Evolutionary conservation across 2,329 filamentous ascomycete genomes (phyloP).

Genomic region (Huntiella decipiens): DNA sequence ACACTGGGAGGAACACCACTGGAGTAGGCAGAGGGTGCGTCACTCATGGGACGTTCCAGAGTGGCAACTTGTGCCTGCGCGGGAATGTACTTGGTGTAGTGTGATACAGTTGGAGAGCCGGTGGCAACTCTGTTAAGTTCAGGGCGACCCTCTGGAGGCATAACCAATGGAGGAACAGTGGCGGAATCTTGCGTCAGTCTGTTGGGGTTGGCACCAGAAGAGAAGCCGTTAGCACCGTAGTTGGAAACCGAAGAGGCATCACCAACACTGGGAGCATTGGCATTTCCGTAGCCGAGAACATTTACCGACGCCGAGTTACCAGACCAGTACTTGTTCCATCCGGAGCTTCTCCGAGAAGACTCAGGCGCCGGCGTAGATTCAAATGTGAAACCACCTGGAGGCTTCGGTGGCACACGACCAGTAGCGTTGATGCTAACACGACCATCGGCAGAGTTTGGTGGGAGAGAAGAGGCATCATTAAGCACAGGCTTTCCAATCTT

Average conservation of each 20-base stretch:
- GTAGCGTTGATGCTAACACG: slow-evolving; percentile 10
- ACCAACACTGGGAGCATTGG: slow-evolving; percentile 23
- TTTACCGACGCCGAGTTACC: slow-evolving; percentile 48
- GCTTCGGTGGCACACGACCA: slow-evolving; percentile 7
- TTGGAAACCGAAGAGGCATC: slow-evolving; percentile 26
- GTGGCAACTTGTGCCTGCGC: slow-evolving; percentile 35
- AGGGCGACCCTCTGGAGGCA: slow-evolving; percentile 37
- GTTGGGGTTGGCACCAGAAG: slow-evolving; percentile 25
- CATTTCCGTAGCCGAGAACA: slow-evolving; percentile 39
- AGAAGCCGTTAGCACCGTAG: slow-evolving; percentile 15
- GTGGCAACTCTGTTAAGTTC: slow-evolving; percentile 47
- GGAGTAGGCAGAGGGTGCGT: slow-evolving; percentile 37
- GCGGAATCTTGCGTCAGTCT: slow-evolving; percentile 47
- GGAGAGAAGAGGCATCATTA: slow-evolving; percentile 16
- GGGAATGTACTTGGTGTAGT: slow-evolving; percentile 32
- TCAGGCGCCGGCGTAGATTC: slow-evolving; percentile 10
- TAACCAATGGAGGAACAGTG: slow-evolving; percentile 47
- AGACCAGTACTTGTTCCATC: slow-evolving; percentile 64
- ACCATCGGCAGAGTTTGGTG: background rate
- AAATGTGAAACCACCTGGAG: slow-evolving; percentile 4
- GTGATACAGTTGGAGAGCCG: slow-evolving; percentile 49
- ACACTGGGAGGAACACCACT: slow-evolving; percentile 48
- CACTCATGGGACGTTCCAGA: slow-evolving; percentile 37
- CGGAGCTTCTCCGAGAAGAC: slow-evolving; percentile 40
- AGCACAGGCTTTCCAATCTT: slow-evolving; percentile 43